Evolutionary conservation across 2,329 filamentous ascomycete genomes (phyloP).

Genomic region (Arachnomyces sp.): DNA sequence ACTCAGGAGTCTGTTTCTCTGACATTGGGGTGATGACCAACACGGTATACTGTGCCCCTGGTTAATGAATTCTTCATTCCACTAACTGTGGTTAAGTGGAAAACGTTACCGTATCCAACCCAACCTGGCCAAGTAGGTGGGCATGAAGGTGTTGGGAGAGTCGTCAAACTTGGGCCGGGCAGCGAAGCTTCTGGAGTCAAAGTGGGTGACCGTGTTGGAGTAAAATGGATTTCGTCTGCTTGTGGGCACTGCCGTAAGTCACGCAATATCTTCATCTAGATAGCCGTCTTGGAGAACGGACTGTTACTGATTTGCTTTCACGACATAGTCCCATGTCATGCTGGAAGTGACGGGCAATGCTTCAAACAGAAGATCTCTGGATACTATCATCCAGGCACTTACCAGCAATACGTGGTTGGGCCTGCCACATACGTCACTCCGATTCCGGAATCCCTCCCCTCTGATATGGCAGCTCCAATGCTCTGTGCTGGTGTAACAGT

Average conservation of each 20-base stretch:
- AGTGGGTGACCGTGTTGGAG: constrained; percentile 59
- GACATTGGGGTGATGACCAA: constrained; percentile 52
- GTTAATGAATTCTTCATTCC: not conserved
- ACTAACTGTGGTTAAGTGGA: constrained; percentile 38
- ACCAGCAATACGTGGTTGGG: constrained; percentile 59
- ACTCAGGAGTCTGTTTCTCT: constrained; percentile 58
- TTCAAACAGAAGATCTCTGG: constrained; percentile 52
- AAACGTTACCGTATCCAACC: constrained; percentile 50
- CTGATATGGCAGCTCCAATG: constrained; percentile 56
- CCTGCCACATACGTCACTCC: constrained; percentile 62
- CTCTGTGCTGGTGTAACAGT: constrained; percentile 61
- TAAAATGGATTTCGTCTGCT: constrained; percentile 57
- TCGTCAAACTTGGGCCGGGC: constrained; percentile 57
- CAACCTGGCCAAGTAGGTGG: constrained; percentile 57
- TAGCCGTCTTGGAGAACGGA: not conserved
- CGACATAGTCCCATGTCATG: constrained; percentile 40
- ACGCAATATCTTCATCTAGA: too few species aligned
- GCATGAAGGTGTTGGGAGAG: constrained; percentile 58
- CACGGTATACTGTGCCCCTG: constrained; percentile 16
- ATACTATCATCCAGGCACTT: constrained; percentile 63
- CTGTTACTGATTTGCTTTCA: constrained; percentile 4
- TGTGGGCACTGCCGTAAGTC: constrained; percentile 46
- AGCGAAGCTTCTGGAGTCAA: constrained; percentile 50
- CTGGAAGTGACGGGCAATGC: constrained; percentile 48
- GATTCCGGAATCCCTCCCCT: constrained; percentile 54